Evolutionary conservation across 305 asterid species (phyloP).

Genomic region (Solanum hybrid): DNA sequence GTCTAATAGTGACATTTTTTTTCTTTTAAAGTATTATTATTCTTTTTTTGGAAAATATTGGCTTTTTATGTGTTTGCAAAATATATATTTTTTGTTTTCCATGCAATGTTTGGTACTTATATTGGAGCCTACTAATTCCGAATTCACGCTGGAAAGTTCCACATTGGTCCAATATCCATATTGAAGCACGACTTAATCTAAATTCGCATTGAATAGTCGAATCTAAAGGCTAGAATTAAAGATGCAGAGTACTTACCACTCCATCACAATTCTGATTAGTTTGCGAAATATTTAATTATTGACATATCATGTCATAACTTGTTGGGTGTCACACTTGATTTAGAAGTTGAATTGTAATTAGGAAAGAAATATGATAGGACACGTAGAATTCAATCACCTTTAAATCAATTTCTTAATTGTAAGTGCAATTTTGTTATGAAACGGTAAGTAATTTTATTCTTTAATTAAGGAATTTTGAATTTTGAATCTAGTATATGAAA

Average conservation of each 20-base stretch:
- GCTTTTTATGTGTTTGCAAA: neutral
- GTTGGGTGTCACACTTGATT: neutral
- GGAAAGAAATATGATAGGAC: neutral
- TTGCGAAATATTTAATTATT: neutral
- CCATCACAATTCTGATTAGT: too few relatives aligned
- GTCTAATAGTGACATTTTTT: neutral
- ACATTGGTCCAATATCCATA: too few relatives aligned
- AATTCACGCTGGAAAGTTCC: neutral
- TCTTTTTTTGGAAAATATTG: neutral
- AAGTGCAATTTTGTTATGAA: neutral
- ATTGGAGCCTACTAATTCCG: neutral
- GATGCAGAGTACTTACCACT: neutral
- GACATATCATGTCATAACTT: neutral
- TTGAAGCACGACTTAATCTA: neutral
- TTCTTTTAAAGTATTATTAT: neutral
- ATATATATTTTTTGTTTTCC: too few relatives aligned
- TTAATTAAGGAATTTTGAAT: neutral
- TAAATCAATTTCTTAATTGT: neutral
- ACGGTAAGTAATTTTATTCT: neutral
- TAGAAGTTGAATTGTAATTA: neutral
- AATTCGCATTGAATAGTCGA: neutral
- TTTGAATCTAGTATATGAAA: neutral
- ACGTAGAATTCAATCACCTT: neutral
- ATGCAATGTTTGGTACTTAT: neutral
- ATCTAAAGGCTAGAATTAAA: too few relatives aligned